Base-by-base conservation (phyloP, 2,329 filamentous ascomycete species). In the Aspergillus sp. region DNA sequence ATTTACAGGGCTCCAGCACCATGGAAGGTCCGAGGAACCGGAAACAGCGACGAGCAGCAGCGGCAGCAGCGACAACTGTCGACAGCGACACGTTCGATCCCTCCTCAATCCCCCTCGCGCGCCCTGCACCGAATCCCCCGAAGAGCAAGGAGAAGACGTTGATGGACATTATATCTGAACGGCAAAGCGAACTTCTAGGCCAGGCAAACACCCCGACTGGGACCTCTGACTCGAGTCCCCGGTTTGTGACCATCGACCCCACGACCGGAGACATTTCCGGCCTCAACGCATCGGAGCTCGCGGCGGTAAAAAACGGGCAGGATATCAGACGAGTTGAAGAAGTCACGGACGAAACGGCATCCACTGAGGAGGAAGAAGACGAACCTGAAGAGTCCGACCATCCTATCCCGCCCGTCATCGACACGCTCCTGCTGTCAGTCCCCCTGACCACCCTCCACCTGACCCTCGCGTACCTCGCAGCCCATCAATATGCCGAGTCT, bases 401-500 rank as follows among this genome's bases (percentile, higher is more conserved):
- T 13, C 66, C 68, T 5, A 62, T 78, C 6, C 73, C 75, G 5
- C 77, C 78, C 2, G 61, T 80, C 38, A 65, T 80, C 58, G 79
- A 81, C 63, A 80, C 79, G 2, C 51, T 81, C 3, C 69, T 81
- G 19, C 72, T 80, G 25, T 75, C 78, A 1, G 42, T 78, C 6
- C 76, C 78, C 1, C 71, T 81, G 19, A 75, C 78, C 17, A 74
- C 73, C 32, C 68, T 81, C 10, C 78, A 81, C 65, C 72, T 80
- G 58, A 81, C 79, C 3, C 71, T 81, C 36, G 72, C 75, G 38
- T 79, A 77, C 62, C 71, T 81, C 32, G 78, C 79, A 2, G 77
- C 78, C 13, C 78, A 81, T 65, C 79, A 81, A 65, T 81, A 80
- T 64, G 76, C 77, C 1, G 73, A 80, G 67, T 66, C 71, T 3